These are phyloP conservation scores for Scutellaria minor DNA, from an alignment of 257 asterid genomes.

Conservation along the genomic window DNA sequence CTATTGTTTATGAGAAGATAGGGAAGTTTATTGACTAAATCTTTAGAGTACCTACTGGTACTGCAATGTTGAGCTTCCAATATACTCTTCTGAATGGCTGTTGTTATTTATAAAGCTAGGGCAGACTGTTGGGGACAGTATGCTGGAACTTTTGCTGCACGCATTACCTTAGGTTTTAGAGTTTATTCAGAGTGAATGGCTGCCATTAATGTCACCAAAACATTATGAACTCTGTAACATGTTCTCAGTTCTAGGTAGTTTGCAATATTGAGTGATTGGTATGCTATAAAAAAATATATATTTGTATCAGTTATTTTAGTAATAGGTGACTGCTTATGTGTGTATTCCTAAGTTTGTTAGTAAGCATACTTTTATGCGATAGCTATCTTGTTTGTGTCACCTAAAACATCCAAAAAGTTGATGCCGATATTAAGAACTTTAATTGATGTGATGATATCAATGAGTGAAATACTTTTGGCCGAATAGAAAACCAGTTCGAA, in stretches of 20 bases:
- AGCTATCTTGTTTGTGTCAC: neutral
- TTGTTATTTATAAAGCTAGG: constrained; percentile 1
- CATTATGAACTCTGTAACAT: neutral
- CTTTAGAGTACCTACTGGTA: neutral
- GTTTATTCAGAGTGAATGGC: neutral
- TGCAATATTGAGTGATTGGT: neutral
- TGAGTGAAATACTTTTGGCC: neutral
- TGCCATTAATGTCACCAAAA: neutral
- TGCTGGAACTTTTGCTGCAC: neutral
- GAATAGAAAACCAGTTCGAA: neutral
- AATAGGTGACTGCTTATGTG: neutral
- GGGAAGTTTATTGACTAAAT: constrained; percentile 6
- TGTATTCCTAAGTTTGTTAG: neutral
- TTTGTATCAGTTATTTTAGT: neutral
- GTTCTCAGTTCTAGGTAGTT: neutral
- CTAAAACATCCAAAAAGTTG: neutral
- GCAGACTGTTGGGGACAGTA: neutral
- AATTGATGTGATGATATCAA: neutral
- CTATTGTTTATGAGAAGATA: neutral
- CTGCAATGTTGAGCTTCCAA: neutral
- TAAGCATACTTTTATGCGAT: neutral
- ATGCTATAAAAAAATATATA: neutral
- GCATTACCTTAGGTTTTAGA: neutral
- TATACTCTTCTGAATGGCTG: neutral
- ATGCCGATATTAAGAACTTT: neutral